Base-by-base conservation (phyloP, 1,139 yeast species). In the Debaryomyces nepalensis region DNA sequence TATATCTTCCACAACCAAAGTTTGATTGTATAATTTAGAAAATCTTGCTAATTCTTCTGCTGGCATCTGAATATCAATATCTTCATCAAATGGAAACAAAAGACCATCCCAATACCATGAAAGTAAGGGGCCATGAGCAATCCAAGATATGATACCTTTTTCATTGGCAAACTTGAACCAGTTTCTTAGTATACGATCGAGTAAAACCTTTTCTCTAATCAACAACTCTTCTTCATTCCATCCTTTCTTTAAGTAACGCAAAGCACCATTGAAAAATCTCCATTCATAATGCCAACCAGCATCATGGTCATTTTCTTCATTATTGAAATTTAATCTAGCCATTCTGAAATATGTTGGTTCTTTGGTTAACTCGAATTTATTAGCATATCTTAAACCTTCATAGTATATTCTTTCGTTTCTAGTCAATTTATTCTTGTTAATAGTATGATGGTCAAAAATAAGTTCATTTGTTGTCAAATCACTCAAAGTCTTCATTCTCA, bases 21-120 rank as follows among this genome's bases (percentile, higher is more conserved):
- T 59, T 51, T 63, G 68, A 46, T 64, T 66, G 41, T 57, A 65
- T 14, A 54, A 44, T 37, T 50, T 54, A 2, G 66, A 58, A 29
- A 66, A 53, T 19, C 60, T 48, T 9, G 57, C 49, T 27, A 66
- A 49, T 41, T 66, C 68, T 24, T 56, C 48, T 10, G 63, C 55
- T 2, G 71, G 70, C 67, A 66, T 61, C 48, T 66, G 70, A 31
- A 66, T 61, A 43, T 64, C 70, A 31, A 61, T 61, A 46, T 65
- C 69, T 29, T 54, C 57, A 47, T 65, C 69, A 49, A 62, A 66
- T 10, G 70, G 70, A 50, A 63, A 64, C 38, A 58, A 47, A 40
- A 64, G 47, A 0, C 71, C 70, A 51, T 66, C 63, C 70, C 70
- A 65, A 43, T 66, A 68, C 74, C 74, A 69, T 20, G 63, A 53